Conservation (phyloP, 345 rosid genomes). For the Boechera stricta region DNA sequence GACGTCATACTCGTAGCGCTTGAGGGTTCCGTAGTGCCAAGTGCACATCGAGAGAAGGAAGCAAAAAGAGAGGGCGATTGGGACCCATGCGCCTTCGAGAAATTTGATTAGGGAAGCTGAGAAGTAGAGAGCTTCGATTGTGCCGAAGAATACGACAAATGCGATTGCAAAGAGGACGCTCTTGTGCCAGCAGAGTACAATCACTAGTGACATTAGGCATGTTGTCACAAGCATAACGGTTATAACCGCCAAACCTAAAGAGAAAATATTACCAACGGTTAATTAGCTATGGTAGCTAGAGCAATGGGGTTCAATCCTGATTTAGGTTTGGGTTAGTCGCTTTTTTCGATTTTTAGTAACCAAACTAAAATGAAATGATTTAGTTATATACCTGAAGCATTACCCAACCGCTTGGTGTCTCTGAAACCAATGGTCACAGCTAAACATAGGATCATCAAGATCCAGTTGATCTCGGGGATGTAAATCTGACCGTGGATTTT, state of each 20-base stretch:
- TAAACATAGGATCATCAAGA: conserved; percentile 79
- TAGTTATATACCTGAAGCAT: conserved; percentile 78
- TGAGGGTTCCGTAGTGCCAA: conserved; percentile 90
- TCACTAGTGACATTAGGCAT: conserved; percentile 92
- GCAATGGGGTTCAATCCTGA: background rate
- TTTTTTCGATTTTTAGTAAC: background rate
- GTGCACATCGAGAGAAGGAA: conserved; percentile 81
- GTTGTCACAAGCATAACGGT: conserved; percentile 99
- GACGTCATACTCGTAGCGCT: conserved; percentile 84
- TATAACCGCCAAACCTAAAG: conserved; percentile 94
- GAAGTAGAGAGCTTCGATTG: conserved; percentile 92
- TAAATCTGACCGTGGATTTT: conserved; percentile 93
- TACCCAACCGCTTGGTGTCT: conserved; percentile 82
- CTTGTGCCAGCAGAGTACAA: conserved; percentile 93
- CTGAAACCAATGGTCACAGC: conserved; percentile 92
- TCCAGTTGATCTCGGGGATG: conserved; percentile 96
- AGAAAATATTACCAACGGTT: conserved; percentile 1
- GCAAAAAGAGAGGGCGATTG: conserved; percentile 77
- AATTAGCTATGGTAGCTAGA: background rate
- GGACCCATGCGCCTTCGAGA: conserved; percentile 99
- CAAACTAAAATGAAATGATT: background rate
- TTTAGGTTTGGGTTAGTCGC: too few relatives aligned
- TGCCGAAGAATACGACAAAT: conserved; percentile 79
- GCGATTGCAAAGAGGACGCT: conserved; percentile 67
- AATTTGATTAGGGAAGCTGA: conserved; percentile 92